Evolutionary conservation across 192 early-diverging fungal species (phyloP).

Genomic region (Irineochytrium annulatum): DNA sequence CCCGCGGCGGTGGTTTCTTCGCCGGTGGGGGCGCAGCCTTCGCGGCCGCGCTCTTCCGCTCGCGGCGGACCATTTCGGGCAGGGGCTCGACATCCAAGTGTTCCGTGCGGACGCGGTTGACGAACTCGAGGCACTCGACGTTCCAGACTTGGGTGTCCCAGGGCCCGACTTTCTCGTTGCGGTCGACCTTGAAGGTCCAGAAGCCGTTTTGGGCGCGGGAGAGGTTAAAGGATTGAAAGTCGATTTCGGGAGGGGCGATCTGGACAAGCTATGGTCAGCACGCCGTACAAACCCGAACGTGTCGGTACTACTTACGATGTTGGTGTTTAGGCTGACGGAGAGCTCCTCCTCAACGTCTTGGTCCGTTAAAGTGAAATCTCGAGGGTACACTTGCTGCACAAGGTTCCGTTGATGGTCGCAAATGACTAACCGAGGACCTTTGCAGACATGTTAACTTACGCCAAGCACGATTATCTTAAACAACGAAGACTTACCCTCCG

Average conservation of each 20-base stretch:
- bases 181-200: conserved; percentile 41
- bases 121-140: conserved; percentile 31
- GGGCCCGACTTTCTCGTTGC: conserved; percentile 36
- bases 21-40: not conserved
- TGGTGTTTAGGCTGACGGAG: conserved; percentile 40
- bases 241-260: conserved; percentile 36
- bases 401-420: conserved; percentile 42
- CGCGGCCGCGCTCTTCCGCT: not conserved
- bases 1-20: not conserved
- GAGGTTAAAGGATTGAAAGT: conserved; percentile 29
- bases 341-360: conserved; percentile 43
- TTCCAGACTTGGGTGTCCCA: conserved; percentile 44
- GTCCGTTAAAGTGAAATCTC: conserved; percentile 35
- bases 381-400: conserved; percentile 43
- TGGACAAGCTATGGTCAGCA: conserved; percentile 7
- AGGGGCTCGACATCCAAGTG: conserved; percentile 36
- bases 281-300: conserved; percentile 1
- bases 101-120: conserved; percentile 28
- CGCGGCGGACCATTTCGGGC: conserved; percentile 7
- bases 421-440: conserved; percentile 33
- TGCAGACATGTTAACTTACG: too few species aligned
- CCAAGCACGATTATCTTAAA: not conserved
- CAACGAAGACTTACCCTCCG: not conserved
- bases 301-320: conserved; percentile 23
- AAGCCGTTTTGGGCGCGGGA: conserved; percentile 40